Evolutionary conservation across 2,329 filamentous ascomycete species (phyloP), one percentile per base, ranked within the genome.

Genomic region (Diaporthe velutina): DNA sequence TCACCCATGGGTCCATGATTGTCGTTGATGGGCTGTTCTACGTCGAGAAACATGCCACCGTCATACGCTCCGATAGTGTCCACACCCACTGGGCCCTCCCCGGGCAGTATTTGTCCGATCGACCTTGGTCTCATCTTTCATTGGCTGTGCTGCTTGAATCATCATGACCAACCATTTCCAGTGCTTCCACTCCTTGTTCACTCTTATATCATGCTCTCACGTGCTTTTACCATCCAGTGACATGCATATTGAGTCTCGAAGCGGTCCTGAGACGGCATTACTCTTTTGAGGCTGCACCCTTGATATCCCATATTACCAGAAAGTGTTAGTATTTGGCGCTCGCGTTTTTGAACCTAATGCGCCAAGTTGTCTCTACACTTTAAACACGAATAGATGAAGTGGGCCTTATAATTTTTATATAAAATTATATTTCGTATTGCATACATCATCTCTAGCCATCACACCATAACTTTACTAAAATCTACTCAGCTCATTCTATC

Each of bases 1-100:
- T 38, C 22, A 67, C 45, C 30, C 22, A 50, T 68, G 45, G 45
- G 22, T 52, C 64, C 33, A 52, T 67, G 30, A 38, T 67, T 38
- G 22, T 40, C 45, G 8, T 48, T 10, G 10, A n/a, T 67, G 64
- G 64, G 25, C 64, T 67, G 64, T 67, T 67, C 3, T 52, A 28
- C 7, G 22, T 25, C 45, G 6, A 28, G 45, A 28, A 67, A 67
- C 64, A 4, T 68, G 48, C 64, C 64, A 68, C n/a, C 48, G 64
- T 54, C 48, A 54, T 54, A 54, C 30, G 48, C 64, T 28, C 28
- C 22, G 45, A 28, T 35, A 67, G 45, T 19, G 13, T 40, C 40
- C 13, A 28, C 64, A 9, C 19, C 15, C 64, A 35, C 22, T 40
- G 30, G 40, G 40, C 10, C 42, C 22, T 35, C 10, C 64, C 64